These are phyloP conservation scores for Trichosporon ovoides DNA, from an alignment of 1,284 basidiomycete genomes.

Conservation along the genomic window DNA sequence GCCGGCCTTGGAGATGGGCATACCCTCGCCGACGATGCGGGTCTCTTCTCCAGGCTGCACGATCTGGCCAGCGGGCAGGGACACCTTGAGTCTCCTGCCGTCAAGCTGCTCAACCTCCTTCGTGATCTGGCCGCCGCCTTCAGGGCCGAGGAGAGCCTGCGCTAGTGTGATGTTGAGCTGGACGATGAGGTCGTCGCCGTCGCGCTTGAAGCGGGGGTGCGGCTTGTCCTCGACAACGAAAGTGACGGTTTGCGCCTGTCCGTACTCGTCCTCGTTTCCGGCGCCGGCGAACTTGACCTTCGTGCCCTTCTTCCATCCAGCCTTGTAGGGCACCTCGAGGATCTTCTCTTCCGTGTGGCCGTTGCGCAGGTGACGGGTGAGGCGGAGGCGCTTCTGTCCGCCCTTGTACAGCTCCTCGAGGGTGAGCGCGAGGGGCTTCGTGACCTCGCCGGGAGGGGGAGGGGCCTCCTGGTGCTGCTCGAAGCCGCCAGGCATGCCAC, in stretches of 20 bases:
- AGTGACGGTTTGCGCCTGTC: conserved; percentile 69
- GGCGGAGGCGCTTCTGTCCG: conserved; percentile 80
- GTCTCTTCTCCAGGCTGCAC: conserved; percentile 75
- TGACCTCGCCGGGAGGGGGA: conserved; percentile 59
- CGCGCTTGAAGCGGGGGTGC: conserved; percentile 65
- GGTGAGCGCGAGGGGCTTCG: conserved; percentile 76
- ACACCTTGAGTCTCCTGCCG: conserved; percentile 66
- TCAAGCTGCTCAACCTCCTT: conserved; percentile 64
- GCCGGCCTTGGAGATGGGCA: conserved; percentile 80
- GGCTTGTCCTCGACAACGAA: conserved; percentile 90
- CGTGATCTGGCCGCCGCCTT: conserved; percentile 50
- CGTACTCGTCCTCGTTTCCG: conserved; percentile 71
- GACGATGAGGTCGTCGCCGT: conserved; percentile 71
- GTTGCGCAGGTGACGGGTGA: conserved; percentile 66
- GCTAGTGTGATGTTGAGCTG: conserved; percentile 66
- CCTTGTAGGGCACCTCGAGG: conserved; percentile 78
- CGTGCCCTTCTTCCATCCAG: conserved; percentile 66
- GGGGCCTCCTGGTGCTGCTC: conserved; percentile 42
- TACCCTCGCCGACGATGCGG: conserved; percentile 69
- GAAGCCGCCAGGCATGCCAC: conserved; percentile 55
- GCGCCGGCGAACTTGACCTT: conserved; percentile 83
- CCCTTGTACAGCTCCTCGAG: conserved; percentile 90
- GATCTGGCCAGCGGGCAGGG: conserved; percentile 61
- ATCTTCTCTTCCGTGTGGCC: conserved; percentile 84
- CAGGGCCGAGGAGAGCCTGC: conserved; percentile 64